phyloP scores from a whole-genome alignment of 805 yeast species.

The Metschnikowia lochheadii region DNA sequence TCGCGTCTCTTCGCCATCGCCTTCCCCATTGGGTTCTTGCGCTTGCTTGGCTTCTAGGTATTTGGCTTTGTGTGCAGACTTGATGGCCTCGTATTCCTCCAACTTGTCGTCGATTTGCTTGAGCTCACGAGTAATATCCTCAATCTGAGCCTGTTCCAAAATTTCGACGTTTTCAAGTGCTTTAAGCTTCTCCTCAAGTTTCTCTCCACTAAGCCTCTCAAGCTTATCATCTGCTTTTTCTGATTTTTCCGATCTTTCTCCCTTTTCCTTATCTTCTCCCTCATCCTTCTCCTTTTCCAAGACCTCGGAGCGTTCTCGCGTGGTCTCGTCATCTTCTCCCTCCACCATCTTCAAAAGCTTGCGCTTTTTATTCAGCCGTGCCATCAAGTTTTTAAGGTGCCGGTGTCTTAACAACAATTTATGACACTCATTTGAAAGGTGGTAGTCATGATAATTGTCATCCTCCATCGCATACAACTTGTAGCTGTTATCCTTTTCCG shows the following conservation, averaged over 20 bases:
- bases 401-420: constrained; percentile 58
- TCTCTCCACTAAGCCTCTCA: constrained; percentile 10
- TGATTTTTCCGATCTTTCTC: neutral
- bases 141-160: constrained; percentile 29
- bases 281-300: constrained; percentile 3
- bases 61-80: constrained; percentile 31
- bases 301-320: constrained; percentile 4
- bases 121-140: constrained; percentile 30
- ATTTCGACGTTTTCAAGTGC: constrained; percentile 23
- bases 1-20: constrained; percentile 6
- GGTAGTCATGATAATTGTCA: constrained; percentile 74
- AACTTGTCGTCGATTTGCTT: constrained; percentile 35
- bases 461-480: constrained; percentile 61
- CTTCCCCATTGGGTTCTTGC: constrained; percentile 7
- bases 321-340: constrained; percentile 9
- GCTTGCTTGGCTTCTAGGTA: constrained; percentile 21
- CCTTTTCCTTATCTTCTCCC: constrained; percentile 2
- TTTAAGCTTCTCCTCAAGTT: constrained; percentile 20
- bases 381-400: constrained; percentile 46
- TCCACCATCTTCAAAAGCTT: constrained; percentile 20
- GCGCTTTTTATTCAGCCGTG: constrained; percentile 40
- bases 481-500: constrained; percentile 58
- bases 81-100: constrained; percentile 34
- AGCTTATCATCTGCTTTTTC: constrained; percentile 2
- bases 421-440: constrained; percentile 67